Evolutionary conservation across 2,329 filamentous ascomycete genomes (phyloP), one percentile per base, ranked within the genome.

Genomic region (Penicillium fuscoglaucum): DNA sequence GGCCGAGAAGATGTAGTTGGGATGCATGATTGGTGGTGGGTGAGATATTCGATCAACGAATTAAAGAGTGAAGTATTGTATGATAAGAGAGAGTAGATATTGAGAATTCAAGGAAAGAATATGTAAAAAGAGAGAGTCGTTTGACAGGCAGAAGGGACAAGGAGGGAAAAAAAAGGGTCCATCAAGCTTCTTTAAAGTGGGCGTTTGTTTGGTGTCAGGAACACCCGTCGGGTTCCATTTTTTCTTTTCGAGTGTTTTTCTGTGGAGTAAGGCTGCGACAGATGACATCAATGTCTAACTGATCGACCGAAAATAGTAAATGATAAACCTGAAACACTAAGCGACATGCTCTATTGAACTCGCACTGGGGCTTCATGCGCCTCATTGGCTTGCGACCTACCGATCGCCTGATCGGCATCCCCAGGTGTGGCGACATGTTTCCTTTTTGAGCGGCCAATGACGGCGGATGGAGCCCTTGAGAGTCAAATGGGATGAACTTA

Each of bases 301-400:
- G 28, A 29, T 24, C n/a, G n/a, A 44, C 19, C 29, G n/a, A 31
- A 26, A 41, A 2, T 13, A 48, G 50, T 10, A 31, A 58, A 17
- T 48, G 55, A 58, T 58, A 31, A 58, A 37, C 50, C 44, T 58
- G 55, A 58, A 58, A 58, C 55, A 57, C 50, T 57, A 54, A 54
- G 12, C 50, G 35, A 48, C 6, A 43, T 58, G 55, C 5, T 58
- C 55, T 58, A 58, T 54, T 58, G 55, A 54, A 54, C 35, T 35
- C n/a, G 43, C 17, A 28, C 29, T 44, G 28, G 50, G 41, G 29
- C 29, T 24, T 6, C 21, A 39, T 33, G 2, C 9, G 13, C 13
- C 6, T 48, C 17, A 58, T 54, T 58, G 50, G 55, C 37, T 54
- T 37, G 21, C 24, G 21, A 48, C 24, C 10, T n/a, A 5, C n/a